Conservation (phyloP, 2,329 filamentous ascomycete genomes). For the Colletotrichum filicis region DNA sequence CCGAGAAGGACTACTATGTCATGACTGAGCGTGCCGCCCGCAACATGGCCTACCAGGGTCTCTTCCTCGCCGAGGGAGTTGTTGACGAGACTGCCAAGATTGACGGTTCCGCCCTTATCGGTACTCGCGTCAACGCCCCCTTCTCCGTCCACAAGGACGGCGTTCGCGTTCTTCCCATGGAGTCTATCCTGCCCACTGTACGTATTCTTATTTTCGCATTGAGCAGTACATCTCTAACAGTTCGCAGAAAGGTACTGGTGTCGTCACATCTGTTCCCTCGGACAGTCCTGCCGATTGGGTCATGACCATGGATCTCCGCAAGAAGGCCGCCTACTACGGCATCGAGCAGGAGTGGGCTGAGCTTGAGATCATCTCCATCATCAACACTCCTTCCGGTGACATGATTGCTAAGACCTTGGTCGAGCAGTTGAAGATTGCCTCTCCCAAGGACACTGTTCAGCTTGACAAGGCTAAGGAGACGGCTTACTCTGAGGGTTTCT, state of each 20-base stretch:
- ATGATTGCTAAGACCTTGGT: constrained; percentile 85
- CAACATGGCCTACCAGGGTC: constrained; percentile 96
- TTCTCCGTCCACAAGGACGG: constrained; percentile 86
- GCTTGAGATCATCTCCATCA: constrained; percentile 88
- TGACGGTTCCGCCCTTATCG: constrained; percentile 82
- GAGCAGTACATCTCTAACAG: neutral
- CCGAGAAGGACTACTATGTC: constrained; percentile 83
- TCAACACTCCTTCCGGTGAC: constrained; percentile 90
- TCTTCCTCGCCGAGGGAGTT: constrained; percentile 81
- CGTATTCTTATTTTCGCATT: neutral
- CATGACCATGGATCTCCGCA: constrained; percentile 85
- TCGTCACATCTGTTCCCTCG: constrained; percentile 94
- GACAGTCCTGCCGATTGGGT: constrained; percentile 97
- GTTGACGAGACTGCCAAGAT: constrained; percentile 81
- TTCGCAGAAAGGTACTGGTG: constrained; percentile 84
- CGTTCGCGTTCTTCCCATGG: constrained; percentile 94
- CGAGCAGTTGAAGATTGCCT: constrained; percentile 95
- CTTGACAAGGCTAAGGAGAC: constrained; percentile 92
- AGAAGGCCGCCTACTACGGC: constrained; percentile 96
- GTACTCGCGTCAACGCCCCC: constrained; percentile 89
- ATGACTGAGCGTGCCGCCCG: constrained; percentile 84
- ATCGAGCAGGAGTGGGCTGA: constrained; percentile 98
- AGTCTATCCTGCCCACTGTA: constrained; percentile 81
- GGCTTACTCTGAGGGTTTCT: constrained; percentile 92
- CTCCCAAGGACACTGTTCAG: constrained; percentile 92